Evolutionary conservation across 495 filamentous ascomycete species (phyloP).

Genomic region (Podospora pseudoanserina): DNA sequence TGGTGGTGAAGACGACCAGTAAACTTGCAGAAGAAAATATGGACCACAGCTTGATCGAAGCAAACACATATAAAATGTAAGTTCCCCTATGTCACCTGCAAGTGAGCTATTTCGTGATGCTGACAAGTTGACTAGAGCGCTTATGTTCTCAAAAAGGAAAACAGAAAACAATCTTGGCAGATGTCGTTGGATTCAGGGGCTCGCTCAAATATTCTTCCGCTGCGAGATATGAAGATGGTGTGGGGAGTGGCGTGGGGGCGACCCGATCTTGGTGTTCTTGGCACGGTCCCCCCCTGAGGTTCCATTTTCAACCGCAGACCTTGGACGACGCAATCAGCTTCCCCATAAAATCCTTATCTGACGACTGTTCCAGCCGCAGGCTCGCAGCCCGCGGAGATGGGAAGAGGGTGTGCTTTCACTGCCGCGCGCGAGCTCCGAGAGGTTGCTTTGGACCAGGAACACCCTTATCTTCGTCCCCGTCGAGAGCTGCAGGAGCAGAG

Average conservation of each 20-base stretch:
- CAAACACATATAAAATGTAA: neutral
- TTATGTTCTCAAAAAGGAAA: neutral
- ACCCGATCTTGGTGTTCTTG: neutral
- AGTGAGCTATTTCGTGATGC: neutral
- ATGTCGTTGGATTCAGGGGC: neutral
- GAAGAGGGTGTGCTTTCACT: neutral
- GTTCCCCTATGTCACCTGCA: neutral
- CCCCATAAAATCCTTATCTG: neutral
- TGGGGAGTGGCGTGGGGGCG: neutral
- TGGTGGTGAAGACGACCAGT: neutral
- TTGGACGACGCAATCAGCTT: neutral
- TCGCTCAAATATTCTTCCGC: neutral
- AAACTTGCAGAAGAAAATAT: neutral
- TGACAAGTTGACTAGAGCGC: neutral
- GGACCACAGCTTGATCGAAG: neutral
- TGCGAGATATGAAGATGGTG: neutral
- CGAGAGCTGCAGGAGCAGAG: neutral
- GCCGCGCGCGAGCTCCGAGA: neutral
- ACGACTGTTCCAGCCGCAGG: neutral
- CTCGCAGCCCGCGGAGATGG: neutral
- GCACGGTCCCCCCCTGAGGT: neutral
- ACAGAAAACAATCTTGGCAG: neutral
- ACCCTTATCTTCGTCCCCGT: neutral
- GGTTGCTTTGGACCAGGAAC: neutral
- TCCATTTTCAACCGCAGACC: neutral